Conservation (phyloP, 75 land plant genomes). For the Selaginella tamariscina region DNA sequence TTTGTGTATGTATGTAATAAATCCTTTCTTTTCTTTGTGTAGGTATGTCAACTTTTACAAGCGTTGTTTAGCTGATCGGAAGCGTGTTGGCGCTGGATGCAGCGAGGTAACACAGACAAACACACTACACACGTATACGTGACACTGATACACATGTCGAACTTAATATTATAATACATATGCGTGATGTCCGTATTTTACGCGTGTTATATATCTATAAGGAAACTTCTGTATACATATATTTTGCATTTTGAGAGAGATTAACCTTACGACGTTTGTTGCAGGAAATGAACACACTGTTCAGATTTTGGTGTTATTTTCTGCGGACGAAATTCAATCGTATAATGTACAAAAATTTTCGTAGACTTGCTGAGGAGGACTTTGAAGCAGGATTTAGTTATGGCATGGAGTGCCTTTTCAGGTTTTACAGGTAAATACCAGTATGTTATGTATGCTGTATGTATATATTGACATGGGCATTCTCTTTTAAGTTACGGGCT, state of each 20-base stretch:
- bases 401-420: constrained; percentile 95
- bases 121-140: too few species aligned
- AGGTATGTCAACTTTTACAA: constrained; percentile 88
- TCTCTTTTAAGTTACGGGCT: constrained; percentile 65
- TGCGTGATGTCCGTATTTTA: too few species aligned
- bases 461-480: too few species aligned
- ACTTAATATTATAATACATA: too few species aligned
- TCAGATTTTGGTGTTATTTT: constrained; percentile 89
- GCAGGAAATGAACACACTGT: constrained; percentile 98
- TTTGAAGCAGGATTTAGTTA: constrained; percentile 77
- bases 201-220: too few species aligned
- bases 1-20: too few species aligned
- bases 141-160: too few species aligned
- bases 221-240: too few species aligned
- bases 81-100: constrained; percentile 78
- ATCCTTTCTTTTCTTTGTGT: too few species aligned
- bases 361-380: constrained; percentile 78
- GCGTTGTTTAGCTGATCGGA: constrained; percentile 78
- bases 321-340: constrained; percentile 56
- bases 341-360: constrained; percentile 83
- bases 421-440: constrained; percentile 99
- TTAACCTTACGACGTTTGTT: too few species aligned
- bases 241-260: too few species aligned
- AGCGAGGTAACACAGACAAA: constrained; percentile 83
- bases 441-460: too few species aligned